phyloP scores from a whole-genome alignment of 176 grass and related monocot species.

The Eleusine indica region DNA sequence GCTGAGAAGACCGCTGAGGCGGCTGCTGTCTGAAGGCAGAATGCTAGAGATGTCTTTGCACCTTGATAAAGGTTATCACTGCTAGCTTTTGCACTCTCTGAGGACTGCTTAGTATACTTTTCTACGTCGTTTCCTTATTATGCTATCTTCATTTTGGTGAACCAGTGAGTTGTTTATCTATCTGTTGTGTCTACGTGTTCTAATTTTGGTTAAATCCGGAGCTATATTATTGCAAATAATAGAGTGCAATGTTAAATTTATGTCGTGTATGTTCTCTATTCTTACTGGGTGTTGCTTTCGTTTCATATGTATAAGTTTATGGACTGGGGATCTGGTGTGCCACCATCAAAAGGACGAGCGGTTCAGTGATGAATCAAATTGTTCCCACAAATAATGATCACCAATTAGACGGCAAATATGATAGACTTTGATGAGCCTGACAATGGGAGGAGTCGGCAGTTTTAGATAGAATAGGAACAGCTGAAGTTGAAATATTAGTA shows the following conservation, averaged over 20 bases:
- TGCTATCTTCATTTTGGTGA: not conserved
- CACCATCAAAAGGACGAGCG: no score
- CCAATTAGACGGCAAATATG: not conserved
- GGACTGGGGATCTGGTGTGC: no score
- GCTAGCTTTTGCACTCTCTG: not conserved
- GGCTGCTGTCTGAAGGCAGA: conserved; percentile 42
- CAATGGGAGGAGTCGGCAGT: not conserved
- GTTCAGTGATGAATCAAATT: no score
- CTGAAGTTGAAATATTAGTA: not conserved
- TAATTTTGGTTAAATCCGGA: not conserved
- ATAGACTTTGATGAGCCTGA: not conserved
- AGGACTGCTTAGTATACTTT: not conserved
- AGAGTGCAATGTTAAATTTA: not conserved
- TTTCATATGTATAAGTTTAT: no score
- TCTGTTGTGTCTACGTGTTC: not conserved
- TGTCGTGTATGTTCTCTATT: not conserved
- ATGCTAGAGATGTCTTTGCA: not conserved
- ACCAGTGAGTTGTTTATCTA: not conserved
- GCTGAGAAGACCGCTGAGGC: conserved; percentile 39
- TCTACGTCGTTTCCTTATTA: not conserved
- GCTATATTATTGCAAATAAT: not conserved
- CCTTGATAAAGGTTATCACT: conserved; percentile 2
- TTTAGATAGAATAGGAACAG: not conserved
- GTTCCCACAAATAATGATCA: not conserved
- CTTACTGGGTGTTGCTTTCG: not conserved